Base-by-base conservation (phyloP, 192 early-diverging fungal genomes). In the Rhizoclosmatium sp. region DNA sequence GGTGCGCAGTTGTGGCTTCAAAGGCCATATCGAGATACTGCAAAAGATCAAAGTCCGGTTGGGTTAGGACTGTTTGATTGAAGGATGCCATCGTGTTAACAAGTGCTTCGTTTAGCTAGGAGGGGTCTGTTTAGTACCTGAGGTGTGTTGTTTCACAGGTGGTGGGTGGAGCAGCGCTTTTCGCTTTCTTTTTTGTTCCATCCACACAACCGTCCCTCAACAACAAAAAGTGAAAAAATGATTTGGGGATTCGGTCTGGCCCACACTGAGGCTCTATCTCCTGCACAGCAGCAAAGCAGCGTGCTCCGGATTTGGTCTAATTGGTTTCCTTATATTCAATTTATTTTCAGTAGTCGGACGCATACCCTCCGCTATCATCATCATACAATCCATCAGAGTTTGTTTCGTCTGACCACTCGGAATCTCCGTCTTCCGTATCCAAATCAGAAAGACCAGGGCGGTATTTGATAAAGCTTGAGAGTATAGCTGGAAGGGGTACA, bases 341-440 rank as follows among this genome's bases (percentile, higher is more conserved):
- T 23, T 4, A 46, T 4, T 68, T 31, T n/a, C 40, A 49, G 40
- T 56, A 71, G 19, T 56, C 69, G n/a, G 48, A 31, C 47, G 69
- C 69, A 62, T 31, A 62, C 21, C 60, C 60, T 19, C 39, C 60
- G 10, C 60, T 21, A 7, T 31, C 19, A 9, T 21, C 5, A 9
- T 68, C 66, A 4, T 44, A 19, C 9, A 68, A 68, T 10, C 7
- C 42, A 44, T 19, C 19, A 19, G 4, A 7, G 5, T 19, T 9
- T 5, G 19, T 44, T 39, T 71, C 69, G n/a, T 10, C 12, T 39
- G 16, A 23, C 69, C 69, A 71, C 54, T 71, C 69, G 9, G 69
- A 71, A 41, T 71, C 69, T 10, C 40, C 47, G 40, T 71, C 69
- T 49, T 71, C 69, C 39, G 69, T 71, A 31, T 48, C 69, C 48